phyloP scores from a whole-genome alignment of 1,139 yeast genomes.

The Debaryomycetaceae sp. region DNA sequence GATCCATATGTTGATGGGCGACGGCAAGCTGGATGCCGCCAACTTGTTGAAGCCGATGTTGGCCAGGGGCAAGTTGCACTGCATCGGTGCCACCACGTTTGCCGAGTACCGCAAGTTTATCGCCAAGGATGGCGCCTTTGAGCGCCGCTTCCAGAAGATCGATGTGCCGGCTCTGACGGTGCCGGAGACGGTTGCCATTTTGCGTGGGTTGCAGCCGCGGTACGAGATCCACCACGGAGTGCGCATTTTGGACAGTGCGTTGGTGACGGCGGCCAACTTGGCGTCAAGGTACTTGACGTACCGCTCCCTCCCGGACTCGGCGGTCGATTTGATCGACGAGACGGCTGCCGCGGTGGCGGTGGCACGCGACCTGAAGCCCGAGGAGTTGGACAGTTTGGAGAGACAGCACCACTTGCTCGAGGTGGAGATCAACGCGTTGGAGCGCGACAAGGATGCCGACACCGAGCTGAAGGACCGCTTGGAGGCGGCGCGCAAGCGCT shows the following conservation, averaged over 20 bases:
- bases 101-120: conserved; percentile 89
- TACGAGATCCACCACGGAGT: conserved; percentile 99
- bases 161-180: conserved; percentile 94
- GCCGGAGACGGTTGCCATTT: conserved; percentile 88
- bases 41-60: conserved; percentile 94
- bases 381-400: conserved; percentile 88
- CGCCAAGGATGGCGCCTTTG: conserved; percentile 97
- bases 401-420: conserved; percentile 86
- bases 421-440: conserved; percentile 94
- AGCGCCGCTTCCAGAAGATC: conserved; percentile 95
- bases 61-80: conserved; percentile 93
- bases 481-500: conserved; percentile 68
- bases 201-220: conserved; percentile 93
- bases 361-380: conserved; percentile 97
- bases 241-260: conserved; percentile 89
- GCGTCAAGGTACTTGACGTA: conserved; percentile 94
- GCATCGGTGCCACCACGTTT: conserved; percentile 97
- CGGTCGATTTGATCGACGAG: conserved; percentile 94
- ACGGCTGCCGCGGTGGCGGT: conserved; percentile 98
- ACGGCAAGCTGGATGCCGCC: conserved; percentile 92
- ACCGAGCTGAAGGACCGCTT: conserved; percentile 82
- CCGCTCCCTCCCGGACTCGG: conserved; percentile 95
- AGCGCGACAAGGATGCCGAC: conserved; percentile 93
- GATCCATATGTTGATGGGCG: conserved; percentile 99
- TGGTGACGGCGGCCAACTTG: conserved; percentile 91